phyloP scores from a whole-genome alignment of 2,329 filamentous ascomycete species.

The Tolypocladium pustulatum region DNA sequence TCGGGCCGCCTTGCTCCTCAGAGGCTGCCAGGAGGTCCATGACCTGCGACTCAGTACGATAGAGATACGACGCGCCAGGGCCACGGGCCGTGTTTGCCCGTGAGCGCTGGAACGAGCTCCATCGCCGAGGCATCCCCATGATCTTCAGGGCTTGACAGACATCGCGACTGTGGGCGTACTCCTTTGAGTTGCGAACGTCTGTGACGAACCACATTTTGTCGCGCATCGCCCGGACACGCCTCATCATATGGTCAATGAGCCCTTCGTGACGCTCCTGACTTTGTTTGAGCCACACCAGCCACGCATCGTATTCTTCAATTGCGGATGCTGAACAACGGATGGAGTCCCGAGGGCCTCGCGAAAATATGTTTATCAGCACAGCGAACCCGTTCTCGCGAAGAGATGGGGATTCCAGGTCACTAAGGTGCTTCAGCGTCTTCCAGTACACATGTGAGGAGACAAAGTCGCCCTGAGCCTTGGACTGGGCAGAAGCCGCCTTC shows the following conservation, averaged over 20 bases:
- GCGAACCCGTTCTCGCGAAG: slow-evolving; percentile 60
- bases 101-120: slow-evolving; percentile 38
- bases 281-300: slow-evolving; percentile 75
- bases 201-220: slow-evolving; percentile 99
- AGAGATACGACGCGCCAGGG: slow-evolving; percentile 52
- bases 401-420: slow-evolving; percentile 47
- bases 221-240: slow-evolving; percentile 61
- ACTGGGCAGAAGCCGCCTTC: slow-evolving; percentile 65
- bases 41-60: slow-evolving; percentile 74
- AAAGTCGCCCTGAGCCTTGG: slow-evolving; percentile 70
- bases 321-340: slow-evolving; percentile 60
- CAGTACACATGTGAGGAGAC: slow-evolving; percentile 77
- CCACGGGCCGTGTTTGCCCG: slow-evolving; percentile 36
- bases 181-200: slow-evolving; percentile 80
- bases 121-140: slow-evolving; percentile 63
- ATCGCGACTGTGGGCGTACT: slow-evolving; percentile 78
- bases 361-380: slow-evolving; percentile 63
- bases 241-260: slow-evolving; percentile 65
- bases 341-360: slow-evolving; percentile 57
- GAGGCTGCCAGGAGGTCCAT: slow-evolving; percentile 78
- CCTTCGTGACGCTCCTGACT: slow-evolving; percentile 69
- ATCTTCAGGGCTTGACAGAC: slow-evolving; percentile 81
- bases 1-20: slow-evolving; percentile 77
- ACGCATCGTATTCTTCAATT: slow-evolving; percentile 69
- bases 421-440: slow-evolving; percentile 68